Base-by-base conservation (phyloP, 2,329 filamentous ascomycete species). In the Xylariaceae sp. region DNA sequence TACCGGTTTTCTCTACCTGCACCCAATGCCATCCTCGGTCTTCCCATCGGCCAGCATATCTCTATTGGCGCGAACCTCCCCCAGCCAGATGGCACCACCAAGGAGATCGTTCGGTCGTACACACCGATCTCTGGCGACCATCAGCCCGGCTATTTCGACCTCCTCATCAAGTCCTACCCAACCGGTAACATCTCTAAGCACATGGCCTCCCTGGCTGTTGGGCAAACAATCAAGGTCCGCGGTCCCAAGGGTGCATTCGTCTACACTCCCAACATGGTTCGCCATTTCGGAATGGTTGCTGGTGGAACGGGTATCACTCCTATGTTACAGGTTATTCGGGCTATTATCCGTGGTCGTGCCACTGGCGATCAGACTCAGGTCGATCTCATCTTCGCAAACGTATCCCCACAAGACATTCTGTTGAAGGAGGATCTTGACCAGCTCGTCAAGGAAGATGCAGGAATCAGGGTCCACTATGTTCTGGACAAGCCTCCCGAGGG, bases 1-100 rank as follows among this genome's bases (percentile, higher is more conserved):
- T 99, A 97, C 80, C 91, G 94, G 67, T 97, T 97, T 77, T 81
- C 82, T 60, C 89, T 99, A 39, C 92, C 92, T 51, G 80, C 80
- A 47, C 76, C 86, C 39, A 87, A 78, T 64, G 83, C 89, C 62
- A 90, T 97, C 71, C 89, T 97, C 66, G 94, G 94, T 67, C 88
- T 97, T 41, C 93, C 94, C 61, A 97, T 97, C 76, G 94, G 94
- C 69, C 94, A 99, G 78, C 94, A 99, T 79, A 97, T 99, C 75
- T 97, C 93, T 57, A 90, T 99, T 69, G 90, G 88, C 62, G 93
- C 91, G 50, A 83, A 81, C 51, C 83, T 91, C 56, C 65, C 73
- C 41, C 82, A 86, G 66, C 73, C 77, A 51, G 84, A 89, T 64
- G 90, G 90, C 68, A 80, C 81, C 64, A 78, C 78, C 61, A 93